Evolutionary conservation across 345 rosid genomes (phyloP).

Genomic region (Eucalyptus sp.): DNA sequence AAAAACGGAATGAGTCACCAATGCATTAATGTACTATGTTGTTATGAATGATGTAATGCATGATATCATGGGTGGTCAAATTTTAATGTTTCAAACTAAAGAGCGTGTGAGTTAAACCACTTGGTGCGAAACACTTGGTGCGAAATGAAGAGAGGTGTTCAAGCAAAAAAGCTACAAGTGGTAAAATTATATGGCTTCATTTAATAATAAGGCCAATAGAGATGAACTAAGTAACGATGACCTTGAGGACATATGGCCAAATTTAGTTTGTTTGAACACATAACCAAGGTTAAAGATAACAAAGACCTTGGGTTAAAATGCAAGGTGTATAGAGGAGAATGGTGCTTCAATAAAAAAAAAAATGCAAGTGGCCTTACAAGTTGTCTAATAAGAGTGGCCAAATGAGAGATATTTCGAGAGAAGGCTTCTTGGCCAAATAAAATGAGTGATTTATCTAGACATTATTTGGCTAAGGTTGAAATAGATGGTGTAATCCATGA

Average conservation of each 20-base stretch:
- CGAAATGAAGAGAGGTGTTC: background rate
- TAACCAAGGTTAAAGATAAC: background rate
- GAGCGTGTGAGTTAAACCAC: background rate
- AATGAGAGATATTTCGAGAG: too few relatives aligned
- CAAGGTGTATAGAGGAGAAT: background rate
- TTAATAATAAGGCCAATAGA: background rate
- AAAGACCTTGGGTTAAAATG: background rate
- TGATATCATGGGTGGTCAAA: background rate
- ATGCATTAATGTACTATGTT: background rate
- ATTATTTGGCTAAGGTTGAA: too few relatives aligned
- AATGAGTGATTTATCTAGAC: too few relatives aligned
- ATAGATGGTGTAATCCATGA: too few relatives aligned
- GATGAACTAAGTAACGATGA: background rate
- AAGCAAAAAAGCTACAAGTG: background rate
- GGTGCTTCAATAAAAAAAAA: too few relatives aligned
- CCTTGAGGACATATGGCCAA: background rate
- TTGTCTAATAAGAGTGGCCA: too few relatives aligned
- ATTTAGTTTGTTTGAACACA: background rate
- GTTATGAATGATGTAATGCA: background rate
- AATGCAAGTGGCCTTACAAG: too few relatives aligned
- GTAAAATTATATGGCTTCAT: background rate
- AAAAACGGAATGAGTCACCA: background rate
- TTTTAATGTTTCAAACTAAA: background rate
- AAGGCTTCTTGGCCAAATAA: too few relatives aligned
- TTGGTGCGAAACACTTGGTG: background rate